Conservation (phyloP, 306 rosid genomes). For the Trifolium subterraneum region DNA sequence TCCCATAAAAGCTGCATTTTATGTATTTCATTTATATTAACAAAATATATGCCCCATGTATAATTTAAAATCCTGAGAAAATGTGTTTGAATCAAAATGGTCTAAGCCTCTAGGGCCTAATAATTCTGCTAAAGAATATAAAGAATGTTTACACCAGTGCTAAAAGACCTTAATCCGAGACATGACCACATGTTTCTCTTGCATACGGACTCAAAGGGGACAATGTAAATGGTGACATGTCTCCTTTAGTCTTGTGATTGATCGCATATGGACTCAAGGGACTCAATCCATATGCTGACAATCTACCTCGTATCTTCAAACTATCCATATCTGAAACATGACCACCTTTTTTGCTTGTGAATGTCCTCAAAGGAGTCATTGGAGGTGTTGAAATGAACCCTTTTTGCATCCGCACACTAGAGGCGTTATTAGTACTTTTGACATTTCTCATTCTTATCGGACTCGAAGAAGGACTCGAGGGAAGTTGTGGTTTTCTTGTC, state of each 20-base stretch:
- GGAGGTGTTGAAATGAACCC: slow-evolving; percentile 22
- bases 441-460: slow-evolving; percentile 17
- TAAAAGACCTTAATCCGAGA: slow-evolving; percentile 46
- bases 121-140: slow-evolving; percentile 23
- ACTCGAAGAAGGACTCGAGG: slow-evolving; percentile 11
- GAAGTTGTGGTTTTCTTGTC: slow-evolving; percentile 28
- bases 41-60: not conserved
- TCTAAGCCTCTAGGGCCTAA: slow-evolving; percentile 35
- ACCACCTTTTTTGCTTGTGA: not conserved
- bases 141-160: not conserved
- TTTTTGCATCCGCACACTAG: slow-evolving; percentile 26
- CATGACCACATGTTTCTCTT: slow-evolving; percentile 39
- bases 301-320: slow-evolving; percentile 21
- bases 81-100: slow-evolving; percentile 28
- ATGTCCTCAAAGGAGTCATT: slow-evolving; percentile 33
- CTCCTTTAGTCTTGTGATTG: slow-evolving; percentile 21
- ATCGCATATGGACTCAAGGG: slow-evolving; percentile 38
- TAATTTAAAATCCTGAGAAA: not conserved
- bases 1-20: slow-evolving; percentile 36
- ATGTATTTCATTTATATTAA: not conserved
- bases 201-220: slow-evolving; percentile 43
- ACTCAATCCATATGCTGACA: slow-evolving; percentile 42
- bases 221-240: slow-evolving; percentile 40
- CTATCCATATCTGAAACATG: slow-evolving; percentile 33
- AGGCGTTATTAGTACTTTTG: not conserved